Conservation (phyloP, 208 protist genomes). For the Crithidia bombi region DNA sequence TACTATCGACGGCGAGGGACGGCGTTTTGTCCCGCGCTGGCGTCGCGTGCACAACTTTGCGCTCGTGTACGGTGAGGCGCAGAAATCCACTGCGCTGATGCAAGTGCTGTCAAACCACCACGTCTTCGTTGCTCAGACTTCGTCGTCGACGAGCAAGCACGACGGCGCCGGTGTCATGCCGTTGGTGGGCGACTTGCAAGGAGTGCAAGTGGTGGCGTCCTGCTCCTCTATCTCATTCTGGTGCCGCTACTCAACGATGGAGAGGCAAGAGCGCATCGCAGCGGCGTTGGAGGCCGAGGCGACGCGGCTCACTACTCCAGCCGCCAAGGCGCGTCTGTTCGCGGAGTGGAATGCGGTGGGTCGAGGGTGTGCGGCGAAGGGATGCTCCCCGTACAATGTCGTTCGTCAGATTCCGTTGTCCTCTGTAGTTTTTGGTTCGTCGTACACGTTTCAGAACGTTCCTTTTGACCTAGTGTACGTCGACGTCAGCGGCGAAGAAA, state of each 20-base stretch:
- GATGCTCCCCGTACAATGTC: not conserved
- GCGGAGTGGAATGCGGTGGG: conserved; percentile 2
- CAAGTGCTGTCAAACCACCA: conserved; percentile 16
- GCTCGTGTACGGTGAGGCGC: conserved; percentile 13
- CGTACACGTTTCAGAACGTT: conserved; percentile 16
- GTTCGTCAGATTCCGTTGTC: conserved; percentile 11
- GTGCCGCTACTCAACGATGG: conserved; percentile 11
- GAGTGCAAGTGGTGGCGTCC: not conserved
- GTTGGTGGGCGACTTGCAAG: not conserved
- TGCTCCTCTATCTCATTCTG: not conserved
- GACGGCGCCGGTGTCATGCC: conserved; percentile 1
- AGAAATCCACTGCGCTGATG: conserved; percentile 12
- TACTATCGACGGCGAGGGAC: no score
- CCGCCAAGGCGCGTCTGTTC: conserved; percentile 8
- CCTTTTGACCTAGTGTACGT: conserved; percentile 46
- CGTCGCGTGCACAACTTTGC: conserved; percentile 18
- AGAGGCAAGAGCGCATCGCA: not conserved
- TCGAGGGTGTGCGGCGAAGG: not conserved
- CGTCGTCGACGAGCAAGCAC: not conserved
- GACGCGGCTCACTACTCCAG: not conserved
- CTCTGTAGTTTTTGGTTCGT: not conserved
- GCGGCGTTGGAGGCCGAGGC: not conserved
- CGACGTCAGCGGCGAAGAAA: conserved; percentile 37
- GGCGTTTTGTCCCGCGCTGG: no score
- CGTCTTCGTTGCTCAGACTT: conserved; percentile 5